These are phyloP conservation scores for Eryngium alpinum DNA, from an alignment of 140 eudicot species.

Conservation along the genomic window DNA sequence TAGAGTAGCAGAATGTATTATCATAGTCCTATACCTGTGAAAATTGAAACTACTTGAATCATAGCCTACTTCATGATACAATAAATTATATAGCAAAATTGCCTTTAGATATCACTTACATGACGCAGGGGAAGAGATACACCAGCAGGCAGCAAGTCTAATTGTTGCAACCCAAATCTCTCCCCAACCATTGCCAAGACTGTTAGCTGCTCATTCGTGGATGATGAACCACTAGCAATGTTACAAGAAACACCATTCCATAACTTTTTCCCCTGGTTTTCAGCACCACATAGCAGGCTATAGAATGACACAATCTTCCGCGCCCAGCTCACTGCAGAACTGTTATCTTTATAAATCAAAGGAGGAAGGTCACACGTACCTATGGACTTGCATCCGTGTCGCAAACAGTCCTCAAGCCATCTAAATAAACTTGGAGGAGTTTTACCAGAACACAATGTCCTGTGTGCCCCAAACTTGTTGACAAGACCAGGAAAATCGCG, in stretches of 20 bases:
- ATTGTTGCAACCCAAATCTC: slow-evolving; percentile 82
- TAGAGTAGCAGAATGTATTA: not conserved
- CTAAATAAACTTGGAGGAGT: slow-evolving; percentile 79
- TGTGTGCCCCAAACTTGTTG: slow-evolving; percentile 26
- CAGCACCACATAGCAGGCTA: slow-evolving; percentile 82
- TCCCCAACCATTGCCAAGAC: slow-evolving; percentile 98
- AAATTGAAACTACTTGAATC: not conserved
- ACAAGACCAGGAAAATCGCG: slow-evolving; percentile 84
- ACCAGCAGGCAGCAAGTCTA: slow-evolving; percentile 92
- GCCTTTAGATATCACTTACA: slow-evolving; percentile 43
- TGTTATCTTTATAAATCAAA: slow-evolving; percentile 55
- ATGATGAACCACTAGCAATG: slow-evolving; percentile 68
- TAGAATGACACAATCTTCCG: slow-evolving; percentile 84
- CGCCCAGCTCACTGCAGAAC: slow-evolving; percentile 77
- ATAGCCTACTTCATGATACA: not conserved
- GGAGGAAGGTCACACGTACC: slow-evolving; percentile 59
- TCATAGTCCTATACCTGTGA: not conserved
- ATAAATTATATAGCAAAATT: not conserved
- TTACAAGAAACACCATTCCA: slow-evolving; percentile 72
- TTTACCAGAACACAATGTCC: slow-evolving; percentile 33
- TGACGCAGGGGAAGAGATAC: slow-evolving; percentile 93
- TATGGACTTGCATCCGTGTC: slow-evolving; percentile 55
- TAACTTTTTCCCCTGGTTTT: slow-evolving; percentile 39
- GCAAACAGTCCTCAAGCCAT: slow-evolving; percentile 89
- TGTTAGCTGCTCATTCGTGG: slow-evolving; percentile 59